phyloP scores from a whole-genome alignment of 345 rosid species.

The Combretum micranthum region DNA sequence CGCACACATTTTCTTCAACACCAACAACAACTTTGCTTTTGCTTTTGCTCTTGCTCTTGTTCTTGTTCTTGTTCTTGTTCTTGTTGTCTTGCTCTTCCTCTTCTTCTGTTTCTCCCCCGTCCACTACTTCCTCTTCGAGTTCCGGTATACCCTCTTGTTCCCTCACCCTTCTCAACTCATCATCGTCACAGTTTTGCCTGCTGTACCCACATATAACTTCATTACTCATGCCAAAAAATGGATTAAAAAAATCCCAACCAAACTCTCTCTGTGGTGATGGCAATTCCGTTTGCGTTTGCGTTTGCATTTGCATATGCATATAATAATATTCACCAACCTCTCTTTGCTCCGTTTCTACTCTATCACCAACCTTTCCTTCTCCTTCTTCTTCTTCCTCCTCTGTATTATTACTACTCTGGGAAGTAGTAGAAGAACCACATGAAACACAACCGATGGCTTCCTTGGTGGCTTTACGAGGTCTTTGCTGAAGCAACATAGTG shows the following conservation, averaged over 20 bases:
- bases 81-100: constrained; percentile 18
- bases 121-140: constrained; percentile 50
- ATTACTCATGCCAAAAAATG: constrained; percentile 47
- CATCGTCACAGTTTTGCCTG: constrained; percentile 33
- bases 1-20: constrained; percentile 7
- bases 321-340: constrained; percentile 18
- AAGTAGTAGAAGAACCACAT: constrained; percentile 25
- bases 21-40: constrained; percentile 17
- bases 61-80: too few relatives aligned
- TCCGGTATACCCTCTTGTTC: constrained; percentile 75
- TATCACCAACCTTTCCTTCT: not conserved
- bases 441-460: constrained; percentile 41
- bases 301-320: constrained; percentile 56
- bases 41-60: constrained; percentile 12
- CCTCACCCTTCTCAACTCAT: constrained; percentile 52
- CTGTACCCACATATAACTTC: constrained; percentile 42
- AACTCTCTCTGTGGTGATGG: constrained; percentile 46
- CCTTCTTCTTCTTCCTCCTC: constrained; percentile 2
- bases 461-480: constrained; percentile 35
- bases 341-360: not conserved
- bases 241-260: constrained; percentile 76
- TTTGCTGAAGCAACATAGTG: constrained; percentile 52
- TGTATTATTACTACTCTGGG: constrained; percentile 11
- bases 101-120: constrained; percentile 5
- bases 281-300: constrained; percentile 38